Percentiles rank a stretch among this genome's conserved stretches.
These are phyloP conservation scores for Hypoxylon sp. DNA, from an alignment of 2,329 filamentous ascomycete species.

Conservation along the genomic window DNA sequence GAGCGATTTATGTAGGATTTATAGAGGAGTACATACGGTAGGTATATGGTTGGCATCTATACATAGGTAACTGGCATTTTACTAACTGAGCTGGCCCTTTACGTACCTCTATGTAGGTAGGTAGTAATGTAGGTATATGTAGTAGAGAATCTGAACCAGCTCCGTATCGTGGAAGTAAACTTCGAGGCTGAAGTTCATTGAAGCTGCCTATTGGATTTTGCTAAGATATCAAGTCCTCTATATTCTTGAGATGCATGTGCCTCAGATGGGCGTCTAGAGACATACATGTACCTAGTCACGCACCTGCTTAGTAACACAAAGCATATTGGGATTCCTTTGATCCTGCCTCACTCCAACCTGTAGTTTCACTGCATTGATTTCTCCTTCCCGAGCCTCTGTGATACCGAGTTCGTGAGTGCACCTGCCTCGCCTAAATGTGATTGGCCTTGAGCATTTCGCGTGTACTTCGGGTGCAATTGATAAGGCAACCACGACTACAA, in stretches of 20 bases:
- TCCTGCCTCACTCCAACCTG: slow-evolving; percentile 2
- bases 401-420: slow-evolving; percentile 1
- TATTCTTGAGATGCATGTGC: neutral
- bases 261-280: no score
- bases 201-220: neutral
- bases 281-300: slow-evolving; percentile 3
- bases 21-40: no score
- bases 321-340: neutral
- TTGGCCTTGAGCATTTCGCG: slow-evolving; percentile 23
- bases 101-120: no score
- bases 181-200: neutral
- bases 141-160: neutral
- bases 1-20: no score
- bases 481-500: slow-evolving; percentile 6
- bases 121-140: no score
- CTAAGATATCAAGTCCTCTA: neutral
- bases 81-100: neutral
- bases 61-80: slow-evolving; percentile 4
- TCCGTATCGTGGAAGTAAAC: neutral
- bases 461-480: slow-evolving; percentile 10
- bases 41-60: neutral
- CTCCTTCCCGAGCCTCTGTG: slow-evolving; percentile 30
- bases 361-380: slow-evolving; percentile 31
- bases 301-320: neutral
- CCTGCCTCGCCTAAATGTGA: slow-evolving; percentile 21